These are phyloP conservation scores for Allium sativum DNA, from an alignment of 106 monocot genomes.

Conservation along the genomic window DNA sequence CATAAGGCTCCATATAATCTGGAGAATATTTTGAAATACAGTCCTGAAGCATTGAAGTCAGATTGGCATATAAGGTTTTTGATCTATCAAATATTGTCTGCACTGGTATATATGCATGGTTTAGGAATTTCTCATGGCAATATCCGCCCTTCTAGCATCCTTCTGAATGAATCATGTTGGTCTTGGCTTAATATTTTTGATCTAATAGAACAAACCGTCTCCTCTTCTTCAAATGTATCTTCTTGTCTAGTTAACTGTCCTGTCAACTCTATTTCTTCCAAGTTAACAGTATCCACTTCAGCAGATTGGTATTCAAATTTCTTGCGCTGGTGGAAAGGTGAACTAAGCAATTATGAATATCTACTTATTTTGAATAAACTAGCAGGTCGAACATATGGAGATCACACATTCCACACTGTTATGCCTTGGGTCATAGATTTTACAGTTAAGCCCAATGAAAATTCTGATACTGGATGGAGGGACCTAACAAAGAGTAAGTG, in stretches of 20 bases:
- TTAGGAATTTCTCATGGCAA: conserved; percentile 67
- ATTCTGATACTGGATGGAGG: conserved; percentile 82
- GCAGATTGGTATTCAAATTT: conserved; percentile 59
- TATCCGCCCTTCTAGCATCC: conserved; percentile 56
- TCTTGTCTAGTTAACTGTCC: conserved; percentile 31
- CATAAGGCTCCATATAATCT: conserved; percentile 62
- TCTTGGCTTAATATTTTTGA: conserved; percentile 53
- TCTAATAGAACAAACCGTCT: conserved; percentile 11
- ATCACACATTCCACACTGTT: conserved; percentile 81
- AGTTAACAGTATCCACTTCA: conserved; percentile 31
- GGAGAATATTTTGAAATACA: conserved; percentile 65
- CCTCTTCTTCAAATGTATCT: conserved; percentile 8
- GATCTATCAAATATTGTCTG: conserved; percentile 73
- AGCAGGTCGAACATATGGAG: conserved; percentile 97
- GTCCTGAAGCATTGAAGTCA: conserved; percentile 61
- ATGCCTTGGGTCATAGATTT: conserved; percentile 99
- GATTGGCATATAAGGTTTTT: conserved; percentile 86
- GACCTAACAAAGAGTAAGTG: conserved; percentile 95
- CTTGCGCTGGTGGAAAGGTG: conserved; percentile 76
- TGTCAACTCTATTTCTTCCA: conserved; percentile 32
- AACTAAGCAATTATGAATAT: conserved; percentile 95
- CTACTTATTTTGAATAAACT: conserved; percentile 80
- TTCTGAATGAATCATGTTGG: conserved; percentile 63
- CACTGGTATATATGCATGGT: conserved; percentile 55
- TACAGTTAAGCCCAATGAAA: conserved; percentile 75